These are phyloP conservation scores for Angomonas deanei DNA, from an alignment of 208 protist genomes.

Conservation along the genomic window DNA sequence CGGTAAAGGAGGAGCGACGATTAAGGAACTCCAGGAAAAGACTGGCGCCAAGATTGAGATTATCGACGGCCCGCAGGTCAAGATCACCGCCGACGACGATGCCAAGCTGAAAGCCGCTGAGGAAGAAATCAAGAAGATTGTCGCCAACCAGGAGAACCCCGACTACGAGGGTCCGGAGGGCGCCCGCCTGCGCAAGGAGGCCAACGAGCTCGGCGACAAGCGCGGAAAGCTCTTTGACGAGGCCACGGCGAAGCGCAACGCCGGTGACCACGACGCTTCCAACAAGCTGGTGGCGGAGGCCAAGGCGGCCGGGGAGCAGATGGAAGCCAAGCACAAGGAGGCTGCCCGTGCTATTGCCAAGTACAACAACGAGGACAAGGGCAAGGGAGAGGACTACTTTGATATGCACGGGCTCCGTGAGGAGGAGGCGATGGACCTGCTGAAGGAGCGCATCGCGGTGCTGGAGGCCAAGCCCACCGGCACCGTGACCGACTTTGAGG, in stretches of 20 bases:
- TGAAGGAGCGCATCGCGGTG: conserved; percentile 24
- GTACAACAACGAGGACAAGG: conserved; percentile 51
- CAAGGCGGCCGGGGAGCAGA: conserved; percentile 27
- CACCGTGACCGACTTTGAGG: conserved; percentile 26
- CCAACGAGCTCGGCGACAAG: conserved; percentile 29
- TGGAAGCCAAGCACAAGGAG: conserved; percentile 25
- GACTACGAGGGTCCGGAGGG: conserved; percentile 50
- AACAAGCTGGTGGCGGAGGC: conserved; percentile 27
- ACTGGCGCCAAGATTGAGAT: conserved; percentile 44
- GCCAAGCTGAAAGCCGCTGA: conserved; percentile 22
- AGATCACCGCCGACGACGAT: conserved; percentile 44
- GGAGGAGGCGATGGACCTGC: conserved; percentile 42
- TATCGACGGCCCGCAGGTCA: conserved; percentile 32
- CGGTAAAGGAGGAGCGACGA: conserved; percentile 36
- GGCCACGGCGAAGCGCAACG: conserved; percentile 27
- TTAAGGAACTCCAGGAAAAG: conserved; percentile 33
- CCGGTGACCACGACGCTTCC: conserved; percentile 19
- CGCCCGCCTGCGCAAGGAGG: conserved; percentile 30
- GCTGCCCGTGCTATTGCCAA: conserved; percentile 36
- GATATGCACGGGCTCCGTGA: conserved; percentile 53
- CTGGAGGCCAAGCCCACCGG: conserved; percentile 32
- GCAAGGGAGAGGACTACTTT: conserved; percentile 44
- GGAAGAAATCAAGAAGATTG: conserved; percentile 26
- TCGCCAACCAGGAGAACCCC: conserved; percentile 38
- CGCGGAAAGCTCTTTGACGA: conserved; percentile 37